A percentile compares a stretch with the other conserved stretches of the same genome.
phyloP scores from a whole-genome alignment of 2,329 filamentous ascomycete species.

The Gyromitra esculenta region DNA sequence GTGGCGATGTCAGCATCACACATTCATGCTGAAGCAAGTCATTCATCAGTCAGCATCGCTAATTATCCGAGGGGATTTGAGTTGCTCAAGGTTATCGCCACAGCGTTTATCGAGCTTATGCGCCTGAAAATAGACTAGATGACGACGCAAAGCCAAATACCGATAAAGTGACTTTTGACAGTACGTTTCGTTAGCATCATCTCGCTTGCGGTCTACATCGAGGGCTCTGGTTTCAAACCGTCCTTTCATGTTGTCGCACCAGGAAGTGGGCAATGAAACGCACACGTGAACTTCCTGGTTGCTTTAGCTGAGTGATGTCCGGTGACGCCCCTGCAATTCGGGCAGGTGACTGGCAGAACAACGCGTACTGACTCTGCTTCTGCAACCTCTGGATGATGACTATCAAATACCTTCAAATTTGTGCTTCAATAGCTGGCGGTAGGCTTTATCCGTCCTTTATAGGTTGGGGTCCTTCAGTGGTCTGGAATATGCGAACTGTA shows the following conservation, averaged over 20 bases:
- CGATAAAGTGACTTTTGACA: not conserved
- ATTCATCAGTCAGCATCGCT: not conserved
- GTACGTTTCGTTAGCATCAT: no score
- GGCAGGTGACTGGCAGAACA: not conserved
- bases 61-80: not conserved
- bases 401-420: not conserved
- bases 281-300: not conserved
- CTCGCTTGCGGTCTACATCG: not conserved
- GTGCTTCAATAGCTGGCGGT: not conserved
- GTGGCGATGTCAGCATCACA: not conserved
- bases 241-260: not conserved
- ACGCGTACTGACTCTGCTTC: not conserved
- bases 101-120: not conserved
- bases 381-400: not conserved
- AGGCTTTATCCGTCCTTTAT: not conserved
- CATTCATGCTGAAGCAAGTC: not conserved
- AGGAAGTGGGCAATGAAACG: not conserved
- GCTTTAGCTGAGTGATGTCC: not conserved
- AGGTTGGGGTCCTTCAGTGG: not conserved
- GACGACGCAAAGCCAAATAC: not conserved
- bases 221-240: no score
- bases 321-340: not conserved
- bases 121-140: not conserved
- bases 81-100: not conserved
- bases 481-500: not conserved